Evolutionary conservation across 106 monocot genomes (phyloP).

Genomic region (Dendrobium nobile): DNA sequence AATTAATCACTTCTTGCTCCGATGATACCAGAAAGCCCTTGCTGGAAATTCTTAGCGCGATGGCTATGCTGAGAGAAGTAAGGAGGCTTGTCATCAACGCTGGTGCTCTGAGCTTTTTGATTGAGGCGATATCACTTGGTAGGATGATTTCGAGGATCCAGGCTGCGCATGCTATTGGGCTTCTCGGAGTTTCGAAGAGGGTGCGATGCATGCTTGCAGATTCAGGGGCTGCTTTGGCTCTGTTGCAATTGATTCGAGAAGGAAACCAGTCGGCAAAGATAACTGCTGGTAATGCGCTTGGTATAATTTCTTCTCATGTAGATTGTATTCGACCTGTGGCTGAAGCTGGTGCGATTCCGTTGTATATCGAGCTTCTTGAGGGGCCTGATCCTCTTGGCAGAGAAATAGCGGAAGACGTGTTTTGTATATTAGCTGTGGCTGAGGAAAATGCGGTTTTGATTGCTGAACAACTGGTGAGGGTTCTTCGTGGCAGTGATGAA

Average conservation of each 20-base stretch:
- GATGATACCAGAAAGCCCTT: constrained; percentile 23
- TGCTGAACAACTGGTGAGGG: constrained; percentile 25
- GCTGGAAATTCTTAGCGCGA: constrained; percentile 34
- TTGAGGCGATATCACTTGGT: constrained; percentile 29
- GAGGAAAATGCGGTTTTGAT: constrained; percentile 37
- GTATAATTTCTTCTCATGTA: constrained; percentile 36
- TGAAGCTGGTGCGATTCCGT: constrained; percentile 32
- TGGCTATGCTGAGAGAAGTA: constrained; percentile 34
- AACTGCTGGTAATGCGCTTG: constrained; percentile 41
- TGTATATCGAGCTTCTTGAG: constrained; percentile 36
- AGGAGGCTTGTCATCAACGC: constrained; percentile 6
- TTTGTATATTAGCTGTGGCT: constrained; percentile 38
- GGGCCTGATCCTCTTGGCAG: constrained; percentile 29
- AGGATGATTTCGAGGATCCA: constrained; percentile 20
- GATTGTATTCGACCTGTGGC: constrained; percentile 20
- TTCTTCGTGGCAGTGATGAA: constrained; percentile 28
- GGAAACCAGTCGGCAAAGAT: constrained; percentile 20
- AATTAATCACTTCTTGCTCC: constrained; percentile 1
- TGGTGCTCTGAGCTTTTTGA: constrained; percentile 18
- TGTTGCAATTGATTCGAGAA: constrained; percentile 25
- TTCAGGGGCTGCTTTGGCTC: constrained; percentile 16
- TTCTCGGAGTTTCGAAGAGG: constrained; percentile 22
- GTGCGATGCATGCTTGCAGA: constrained; percentile 28
- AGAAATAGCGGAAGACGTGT: constrained; percentile 52
- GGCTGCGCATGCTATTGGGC: constrained; percentile 34